Evolutionary conservation across 345 rosid genomes (phyloP).

Genomic region (Iberis pinnata): DNA sequence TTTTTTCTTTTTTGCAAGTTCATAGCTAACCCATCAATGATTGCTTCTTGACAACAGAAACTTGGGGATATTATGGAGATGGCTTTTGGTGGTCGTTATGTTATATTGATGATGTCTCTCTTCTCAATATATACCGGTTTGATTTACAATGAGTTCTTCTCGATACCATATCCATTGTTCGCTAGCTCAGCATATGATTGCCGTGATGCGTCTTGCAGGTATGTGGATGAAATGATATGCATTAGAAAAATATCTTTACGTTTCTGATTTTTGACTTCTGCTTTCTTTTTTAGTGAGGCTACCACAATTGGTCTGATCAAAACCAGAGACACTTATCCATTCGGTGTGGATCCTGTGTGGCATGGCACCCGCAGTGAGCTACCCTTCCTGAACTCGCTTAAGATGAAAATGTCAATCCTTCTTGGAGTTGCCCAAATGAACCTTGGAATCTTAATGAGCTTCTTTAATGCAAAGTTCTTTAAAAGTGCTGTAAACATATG

Average conservation of each 20-base stretch:
- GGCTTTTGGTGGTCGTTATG: conserved; percentile 98
- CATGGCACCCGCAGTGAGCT: conserved; percentile 86
- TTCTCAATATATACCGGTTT: conserved; percentile 93
- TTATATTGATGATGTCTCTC: conserved; percentile 83
- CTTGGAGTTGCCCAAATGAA: conserved; percentile 97
- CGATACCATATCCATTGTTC: conserved; percentile 84
- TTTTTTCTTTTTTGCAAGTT: conserved; percentile 14
- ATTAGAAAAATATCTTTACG: background rate
- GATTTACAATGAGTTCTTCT: conserved; percentile 96
- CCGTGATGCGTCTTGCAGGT: conserved; percentile 93
- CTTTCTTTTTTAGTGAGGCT: conserved; percentile 54
- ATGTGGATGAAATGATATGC: conserved; percentile 1
- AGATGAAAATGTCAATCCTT: conserved; percentile 99
- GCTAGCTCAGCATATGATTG: conserved; percentile 85
- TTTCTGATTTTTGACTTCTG: conserved; percentile 5
- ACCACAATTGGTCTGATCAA: conserved; percentile 77
- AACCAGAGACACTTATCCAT: conserved; percentile 71
- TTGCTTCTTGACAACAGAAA: conserved; percentile 46
- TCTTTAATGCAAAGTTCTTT: conserved; percentile 75
- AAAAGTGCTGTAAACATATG: conserved; percentile 55
- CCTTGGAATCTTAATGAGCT: conserved; percentile 91
- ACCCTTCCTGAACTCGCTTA: conserved; percentile 87
- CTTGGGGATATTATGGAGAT: conserved; percentile 94
- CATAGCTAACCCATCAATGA: conserved; percentile 9
- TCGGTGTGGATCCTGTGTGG: conserved; percentile 96